These are phyloP conservation scores for Artemisia argyi DNA, from an alignment of 129 eudicot genomes.

Conservation along the genomic window DNA sequence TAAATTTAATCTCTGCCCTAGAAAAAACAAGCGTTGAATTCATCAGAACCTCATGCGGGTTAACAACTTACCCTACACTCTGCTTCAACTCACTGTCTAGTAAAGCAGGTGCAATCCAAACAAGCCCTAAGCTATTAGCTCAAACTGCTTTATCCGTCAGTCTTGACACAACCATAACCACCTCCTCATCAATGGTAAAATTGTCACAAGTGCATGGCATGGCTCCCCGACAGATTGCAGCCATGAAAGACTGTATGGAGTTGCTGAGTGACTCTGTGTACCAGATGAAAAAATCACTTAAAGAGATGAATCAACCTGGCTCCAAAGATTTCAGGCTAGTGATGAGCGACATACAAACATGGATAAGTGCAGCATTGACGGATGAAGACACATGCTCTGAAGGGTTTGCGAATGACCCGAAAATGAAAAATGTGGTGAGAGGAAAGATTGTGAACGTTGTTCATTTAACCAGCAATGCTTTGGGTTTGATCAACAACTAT, in stretches of 20 bases:
- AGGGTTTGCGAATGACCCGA: constrained; percentile 44
- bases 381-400: constrained; percentile 58
- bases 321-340: constrained; percentile 8
- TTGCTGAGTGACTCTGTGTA: constrained; percentile 35
- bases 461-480: constrained; percentile 58
- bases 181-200: constrained; percentile 37
- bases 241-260: constrained; percentile 51
- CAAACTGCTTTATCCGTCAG: constrained; percentile 37
- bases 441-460: constrained; percentile 47
- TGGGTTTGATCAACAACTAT: constrained; percentile 54
- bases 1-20: constrained; percentile 15
- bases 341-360: constrained; percentile 51
- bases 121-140: constrained; percentile 43
- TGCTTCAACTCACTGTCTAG: constrained; percentile 47
- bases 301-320: constrained; percentile 39
- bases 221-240: constrained; percentile 33
- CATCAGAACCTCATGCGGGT: constrained; percentile 41
- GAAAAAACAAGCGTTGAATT: constrained; percentile 27
- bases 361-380: constrained; percentile 66
- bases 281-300: constrained; percentile 32
- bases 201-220: constrained; percentile 34
- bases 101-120: constrained; percentile 36
- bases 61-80: constrained; percentile 41
- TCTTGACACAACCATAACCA: constrained; percentile 33
- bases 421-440: constrained; percentile 48